Base-by-base conservation (phyloP, 306 rosid genomes). In the Neltuma alba region DNA sequence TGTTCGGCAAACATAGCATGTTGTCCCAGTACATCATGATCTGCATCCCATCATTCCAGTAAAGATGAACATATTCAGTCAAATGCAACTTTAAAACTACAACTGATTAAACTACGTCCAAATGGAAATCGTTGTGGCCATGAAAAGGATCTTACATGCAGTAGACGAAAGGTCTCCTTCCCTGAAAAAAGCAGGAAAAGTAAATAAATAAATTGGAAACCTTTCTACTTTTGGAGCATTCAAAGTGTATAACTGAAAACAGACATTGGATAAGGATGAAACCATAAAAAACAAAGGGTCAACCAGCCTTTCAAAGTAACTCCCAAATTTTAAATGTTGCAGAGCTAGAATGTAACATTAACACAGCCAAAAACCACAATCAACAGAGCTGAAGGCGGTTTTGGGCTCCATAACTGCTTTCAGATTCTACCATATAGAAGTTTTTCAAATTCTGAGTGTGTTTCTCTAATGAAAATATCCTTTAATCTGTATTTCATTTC, bases 1-100 rank as follows among this genome's bases (percentile, higher is more conserved):
- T 90, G 94, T 83, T 96, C 98, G 10, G 97, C 93, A 31, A 91
- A 96, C 65, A 93, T 63, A 65, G 98, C 89, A 83, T 91, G 99
- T 62, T 93, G 99, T 60, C 99, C 99, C 79, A 90, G 74, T 68
- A 90, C 77, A 85, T 93, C 98, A 76, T 89, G 96, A 93, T 96
- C 99, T 96, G 93, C 90, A 82, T 74, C 88, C 82, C 83, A 86
- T 34, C 63, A 54, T 82, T 84, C 74, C 70, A 74, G 76, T 77
- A 82, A 82, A 82, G 60, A 63, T 81, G 76, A 77, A 41, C 83
- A 81, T 84, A 33, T 62, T 78, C 48, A 72, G 79, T 78, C 68
- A 71, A 54, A 79, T 12, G 77, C 62, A 69, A 45, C 40, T n/a
- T 62, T 61, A 76, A n/a, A 60, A 66, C 65, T 54, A 33, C 33